Evolutionary conservation across 2,329 filamentous ascomycete species (phyloP).

Genomic region (Exophiala alcalophila): DNA sequence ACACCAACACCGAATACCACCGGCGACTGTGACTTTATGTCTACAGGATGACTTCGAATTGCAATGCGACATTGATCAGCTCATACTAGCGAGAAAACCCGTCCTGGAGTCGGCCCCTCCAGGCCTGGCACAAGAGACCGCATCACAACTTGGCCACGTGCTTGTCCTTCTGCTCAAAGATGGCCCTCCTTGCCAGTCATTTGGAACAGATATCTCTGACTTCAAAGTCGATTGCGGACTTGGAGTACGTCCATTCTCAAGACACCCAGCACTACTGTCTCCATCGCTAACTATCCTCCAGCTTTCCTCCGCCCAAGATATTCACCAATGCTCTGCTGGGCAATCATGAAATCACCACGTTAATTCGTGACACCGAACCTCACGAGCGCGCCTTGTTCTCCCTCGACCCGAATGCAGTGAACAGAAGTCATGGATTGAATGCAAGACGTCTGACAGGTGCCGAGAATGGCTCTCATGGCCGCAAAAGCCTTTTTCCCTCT

Average conservation of each 20-base stretch:
- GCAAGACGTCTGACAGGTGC: background rate
- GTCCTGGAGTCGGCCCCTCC: too few species aligned
- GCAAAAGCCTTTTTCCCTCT: constrained; percentile 45
- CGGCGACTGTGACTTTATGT: too few species aligned
- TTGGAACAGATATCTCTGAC: constrained; percentile 74
- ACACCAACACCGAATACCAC: background rate
- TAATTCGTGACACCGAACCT: constrained; percentile 91
- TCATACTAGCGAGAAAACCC: too few species aligned
- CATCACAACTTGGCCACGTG: constrained; percentile 5
- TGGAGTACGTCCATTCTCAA: constrained; percentile 63
- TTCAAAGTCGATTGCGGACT: constrained; percentile 70
- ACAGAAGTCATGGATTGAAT: constrained; percentile 32
- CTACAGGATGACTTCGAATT: too few species aligned
- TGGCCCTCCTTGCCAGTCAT: constrained; percentile 68
- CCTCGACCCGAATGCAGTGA: constrained; percentile 67
- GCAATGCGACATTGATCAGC: too few species aligned
- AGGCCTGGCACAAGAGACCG: constrained; percentile 10
- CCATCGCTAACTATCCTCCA: constrained; percentile 38
- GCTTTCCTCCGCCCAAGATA: constrained; percentile 86
- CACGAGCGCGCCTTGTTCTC: constrained; percentile 96
- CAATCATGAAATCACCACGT: constrained; percentile 83
- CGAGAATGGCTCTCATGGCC: constrained; percentile 8
- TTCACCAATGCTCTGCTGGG: constrained; percentile 92
- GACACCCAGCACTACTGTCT: constrained; percentile 22
- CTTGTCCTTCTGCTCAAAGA: constrained; percentile 37